Evolutionary conservation across 805 yeast species (phyloP).

Genomic region (Metschnikowia koreensis): DNA sequence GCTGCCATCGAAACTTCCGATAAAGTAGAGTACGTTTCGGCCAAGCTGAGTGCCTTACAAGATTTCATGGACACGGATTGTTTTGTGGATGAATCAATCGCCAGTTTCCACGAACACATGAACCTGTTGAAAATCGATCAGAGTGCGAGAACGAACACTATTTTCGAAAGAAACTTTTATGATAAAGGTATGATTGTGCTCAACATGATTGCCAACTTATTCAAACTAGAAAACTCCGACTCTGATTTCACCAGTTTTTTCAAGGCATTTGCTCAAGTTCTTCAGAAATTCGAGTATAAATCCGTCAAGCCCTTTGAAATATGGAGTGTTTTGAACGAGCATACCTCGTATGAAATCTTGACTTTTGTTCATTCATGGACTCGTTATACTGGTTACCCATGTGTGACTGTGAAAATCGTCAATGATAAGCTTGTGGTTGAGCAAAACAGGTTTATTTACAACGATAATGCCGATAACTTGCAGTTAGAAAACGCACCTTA

Average conservation of each 20-base stretch:
- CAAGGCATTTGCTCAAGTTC: slow-evolving; percentile 36
- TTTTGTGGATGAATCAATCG: slow-evolving; percentile 22
- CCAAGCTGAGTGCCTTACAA: slow-evolving; percentile 23
- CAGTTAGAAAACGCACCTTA: slow-evolving; percentile 56
- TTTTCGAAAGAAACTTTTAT: slow-evolving; percentile 52
- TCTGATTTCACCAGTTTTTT: slow-evolving; percentile 29
- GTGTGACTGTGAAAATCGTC: slow-evolving; percentile 38
- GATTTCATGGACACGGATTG: slow-evolving; percentile 38
- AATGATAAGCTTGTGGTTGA: slow-evolving; percentile 28
- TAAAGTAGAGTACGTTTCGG: slow-evolving; percentile 12
- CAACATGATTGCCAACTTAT: slow-evolving; percentile 49
- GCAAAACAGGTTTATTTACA: slow-evolving; percentile 39
- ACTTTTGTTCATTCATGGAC: slow-evolving; percentile 61
- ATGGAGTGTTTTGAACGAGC: slow-evolving; percentile 45
- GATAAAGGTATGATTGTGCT: slow-evolving; percentile 59
- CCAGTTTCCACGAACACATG: slow-evolving; percentile 38
- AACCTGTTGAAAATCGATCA: slow-evolving; percentile 22
- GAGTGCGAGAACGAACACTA: slow-evolving; percentile 36
- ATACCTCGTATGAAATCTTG: slow-evolving; percentile 42
- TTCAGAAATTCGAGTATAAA: slow-evolving; percentile 33
- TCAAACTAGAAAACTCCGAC: slow-evolving; percentile 28
- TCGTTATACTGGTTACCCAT: slow-evolving; percentile 58
- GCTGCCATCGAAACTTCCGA: slow-evolving; percentile 15
- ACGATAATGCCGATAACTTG: slow-evolving; percentile 22
- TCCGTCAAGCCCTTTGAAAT: slow-evolving; percentile 50